Base-by-base conservation (phyloP, 2,329 filamentous ascomycete genomes). In the Cladosporium halotolerans region DNA sequence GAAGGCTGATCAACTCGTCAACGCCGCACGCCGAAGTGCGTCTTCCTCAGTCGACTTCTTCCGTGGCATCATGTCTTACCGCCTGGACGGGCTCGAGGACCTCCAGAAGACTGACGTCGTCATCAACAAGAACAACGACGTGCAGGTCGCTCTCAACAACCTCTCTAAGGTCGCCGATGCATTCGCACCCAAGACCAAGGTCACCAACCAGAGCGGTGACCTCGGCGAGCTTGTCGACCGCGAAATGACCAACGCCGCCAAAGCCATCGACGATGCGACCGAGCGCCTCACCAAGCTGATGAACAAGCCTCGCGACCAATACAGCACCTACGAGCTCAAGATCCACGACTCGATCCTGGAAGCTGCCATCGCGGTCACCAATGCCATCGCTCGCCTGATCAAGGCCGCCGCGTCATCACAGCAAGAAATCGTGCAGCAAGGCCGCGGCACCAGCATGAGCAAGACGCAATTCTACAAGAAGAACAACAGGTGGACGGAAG, bases 401-500 rank as follows among this genome's bases (percentile, higher is more conserved):
- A 92, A 93, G 72, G 93, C 93, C 1, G 93, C 93, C 6, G 95
- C 92, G 0, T 84, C 81, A 14, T 95, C 92, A 1, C 93, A 99
- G 70, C 85, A 95, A 69, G 93, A 99, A 74, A 99, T 99, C 66
- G 93, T 99, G 41, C 85, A 90, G 60, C 89, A 95, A 58, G 93
- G 93, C 7, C 85, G 88, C 16, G 93, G 93, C 34, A 89, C 88
- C 9, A 63, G 60, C 53, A 67, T 70, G 48, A 95, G 89, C 42
- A 82, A 85, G 54, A 95, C 91, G 2, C 90, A 91, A 19, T 99
- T 99, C 72, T 99, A 99, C 84, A 97, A 97, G 81, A 97, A 97
- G 78, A 96, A 99, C 80, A 99, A 97, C 74, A 83, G 93, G 49
- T 99, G 93, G 93, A 99, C 93, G 0, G 93, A 99, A 68, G 93